Conservation (phyloP, 805 yeast species). For the Kodamaea jinghongensis region DNA sequence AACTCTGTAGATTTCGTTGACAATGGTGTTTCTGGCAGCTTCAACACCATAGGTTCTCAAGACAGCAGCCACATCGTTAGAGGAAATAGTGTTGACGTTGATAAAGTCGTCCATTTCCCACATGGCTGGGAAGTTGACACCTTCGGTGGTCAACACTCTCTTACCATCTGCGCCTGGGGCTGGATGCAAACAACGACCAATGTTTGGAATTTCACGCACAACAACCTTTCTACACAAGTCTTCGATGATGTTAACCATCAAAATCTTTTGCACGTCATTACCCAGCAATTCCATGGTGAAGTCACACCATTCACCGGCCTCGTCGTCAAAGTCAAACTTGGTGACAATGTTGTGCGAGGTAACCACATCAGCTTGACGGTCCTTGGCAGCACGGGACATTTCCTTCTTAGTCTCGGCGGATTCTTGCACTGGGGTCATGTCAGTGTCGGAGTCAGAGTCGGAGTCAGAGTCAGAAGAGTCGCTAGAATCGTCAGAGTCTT, state of each 20-base stretch:
- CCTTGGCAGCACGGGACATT: conserved; percentile 63
- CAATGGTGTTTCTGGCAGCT: conserved; percentile 97
- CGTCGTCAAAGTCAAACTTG: conserved; percentile 87
- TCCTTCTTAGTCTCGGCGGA: conserved; percentile 1
- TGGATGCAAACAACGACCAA: conserved; percentile 92
- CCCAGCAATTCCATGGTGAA: conserved; percentile 81
- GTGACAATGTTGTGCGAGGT: conserved; percentile 70
- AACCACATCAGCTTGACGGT: conserved; percentile 81
- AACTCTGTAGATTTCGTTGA: conserved; percentile 91
- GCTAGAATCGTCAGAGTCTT: conserved; percentile 9
- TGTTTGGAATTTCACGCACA: conserved; percentile 85
- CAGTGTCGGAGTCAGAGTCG: conserved; percentile 34
- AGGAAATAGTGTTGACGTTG: conserved; percentile 82
- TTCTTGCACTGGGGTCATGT: conserved; percentile 33
- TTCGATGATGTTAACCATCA: conserved; percentile 96
- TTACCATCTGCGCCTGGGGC: conserved; percentile 56
- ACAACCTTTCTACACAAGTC: conserved; percentile 86
- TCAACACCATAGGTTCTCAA: conserved; percentile 94
- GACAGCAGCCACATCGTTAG: conserved; percentile 92
- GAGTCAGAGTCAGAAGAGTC: conserved; percentile 32
- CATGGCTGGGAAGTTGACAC: conserved; percentile 96
- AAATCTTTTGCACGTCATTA: conserved; percentile 75
- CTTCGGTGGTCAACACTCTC: conserved; percentile 88
- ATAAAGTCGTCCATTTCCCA: conserved; percentile 96
- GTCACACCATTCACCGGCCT: conserved; percentile 87